Percentiles rank a stretch among this genome's conserved stretches.
Evolutionary conservation across 2,329 filamentous ascomycete genomes (phyloP).

Genomic region (Penicillium sp.): DNA sequence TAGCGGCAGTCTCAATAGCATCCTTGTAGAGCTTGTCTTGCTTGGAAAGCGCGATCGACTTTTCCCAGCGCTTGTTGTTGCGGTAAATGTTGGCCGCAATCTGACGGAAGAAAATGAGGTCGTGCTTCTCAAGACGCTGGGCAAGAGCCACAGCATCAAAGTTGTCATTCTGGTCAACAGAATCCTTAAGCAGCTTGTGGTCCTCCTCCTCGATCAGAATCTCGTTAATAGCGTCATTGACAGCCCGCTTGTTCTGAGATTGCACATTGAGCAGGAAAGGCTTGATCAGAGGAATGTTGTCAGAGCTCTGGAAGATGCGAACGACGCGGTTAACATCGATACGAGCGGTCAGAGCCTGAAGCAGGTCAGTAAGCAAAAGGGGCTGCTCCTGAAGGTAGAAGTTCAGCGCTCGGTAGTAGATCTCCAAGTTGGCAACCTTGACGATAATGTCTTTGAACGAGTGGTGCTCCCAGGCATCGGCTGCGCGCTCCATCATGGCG

Average conservation of each 20-base stretch:
- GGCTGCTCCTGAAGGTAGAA: constrained; percentile 98
- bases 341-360: constrained; percentile 85
- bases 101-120: constrained; percentile 98
- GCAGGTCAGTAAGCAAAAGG: constrained; percentile 87
- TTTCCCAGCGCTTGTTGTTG: constrained; percentile 99
- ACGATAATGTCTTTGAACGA: constrained; percentile 98
- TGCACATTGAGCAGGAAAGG: constrained; percentile 97
- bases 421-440: constrained; percentile 97
- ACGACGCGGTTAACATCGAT: constrained; percentile 99
- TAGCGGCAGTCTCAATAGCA: constrained; percentile 93
- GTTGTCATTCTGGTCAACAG: constrained; percentile 98
- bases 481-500: constrained; percentile 94
- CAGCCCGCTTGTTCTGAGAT: constrained; percentile 93
- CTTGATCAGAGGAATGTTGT: constrained; percentile 97
- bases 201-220: constrained; percentile 97
- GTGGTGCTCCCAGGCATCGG: constrained; percentile 98
- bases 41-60: constrained; percentile 95
- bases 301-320: constrained; percentile 96
- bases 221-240: constrained; percentile 98
- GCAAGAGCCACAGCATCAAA: constrained; percentile 95
- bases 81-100: constrained; percentile 98
- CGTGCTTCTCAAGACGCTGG: constrained; percentile 90
- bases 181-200: constrained; percentile 97
- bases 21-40: constrained; percentile 99
- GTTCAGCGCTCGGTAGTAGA: constrained; percentile 95